Evolutionary conservation across 495 filamentous ascomycete species (phyloP).

Genomic region (Hypomontagnella submonticulosa): DNA sequence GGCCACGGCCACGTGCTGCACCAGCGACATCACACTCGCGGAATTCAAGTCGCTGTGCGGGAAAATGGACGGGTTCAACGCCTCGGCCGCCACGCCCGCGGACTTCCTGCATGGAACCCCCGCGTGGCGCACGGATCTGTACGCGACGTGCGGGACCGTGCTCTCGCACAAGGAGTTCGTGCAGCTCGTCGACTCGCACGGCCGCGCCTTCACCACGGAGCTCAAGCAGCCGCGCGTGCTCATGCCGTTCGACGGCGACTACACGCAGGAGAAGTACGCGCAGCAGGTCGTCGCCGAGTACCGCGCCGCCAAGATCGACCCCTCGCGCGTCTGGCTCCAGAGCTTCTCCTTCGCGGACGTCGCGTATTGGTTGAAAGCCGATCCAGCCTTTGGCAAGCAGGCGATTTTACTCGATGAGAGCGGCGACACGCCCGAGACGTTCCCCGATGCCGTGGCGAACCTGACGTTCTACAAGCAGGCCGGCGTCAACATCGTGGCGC

Average conservation of each 20-base stretch:
- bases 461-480: slow-evolving; percentile 57
- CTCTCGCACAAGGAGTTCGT: slow-evolving; percentile 66
- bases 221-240: slow-evolving; percentile 67
- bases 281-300: slow-evolving; percentile 70
- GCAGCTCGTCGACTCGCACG: slow-evolving; percentile 60
- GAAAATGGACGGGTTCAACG: slow-evolving; percentile 70
- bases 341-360: slow-evolving; percentile 69
- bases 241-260: slow-evolving; percentile 70
- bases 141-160: slow-evolving; percentile 65
- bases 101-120: slow-evolving; percentile 66
- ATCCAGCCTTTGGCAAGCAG: slow-evolving; percentile 66
- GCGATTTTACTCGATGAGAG: slow-evolving; percentile 68
- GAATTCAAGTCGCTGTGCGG: slow-evolving; percentile 70
- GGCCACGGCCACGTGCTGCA: slow-evolving; percentile 69
- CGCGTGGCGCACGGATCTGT: slow-evolving; percentile 67
- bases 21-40: slow-evolving; percentile 68
- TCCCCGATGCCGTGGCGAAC: slow-evolving; percentile 59
- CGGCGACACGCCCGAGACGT: slow-evolving; percentile 57
- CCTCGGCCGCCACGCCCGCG: slow-evolving; percentile 61
- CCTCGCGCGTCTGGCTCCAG: slow-evolving; percentile 68
- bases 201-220: slow-evolving; percentile 69
- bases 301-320: slow-evolving; percentile 60
- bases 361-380: slow-evolving; percentile 68
- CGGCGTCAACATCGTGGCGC: slow-evolving; percentile 58
- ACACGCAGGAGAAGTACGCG: slow-evolving; percentile 67